phyloP scores from a whole-genome alignment of 257 asterid species.

The Plantago elongata region DNA sequence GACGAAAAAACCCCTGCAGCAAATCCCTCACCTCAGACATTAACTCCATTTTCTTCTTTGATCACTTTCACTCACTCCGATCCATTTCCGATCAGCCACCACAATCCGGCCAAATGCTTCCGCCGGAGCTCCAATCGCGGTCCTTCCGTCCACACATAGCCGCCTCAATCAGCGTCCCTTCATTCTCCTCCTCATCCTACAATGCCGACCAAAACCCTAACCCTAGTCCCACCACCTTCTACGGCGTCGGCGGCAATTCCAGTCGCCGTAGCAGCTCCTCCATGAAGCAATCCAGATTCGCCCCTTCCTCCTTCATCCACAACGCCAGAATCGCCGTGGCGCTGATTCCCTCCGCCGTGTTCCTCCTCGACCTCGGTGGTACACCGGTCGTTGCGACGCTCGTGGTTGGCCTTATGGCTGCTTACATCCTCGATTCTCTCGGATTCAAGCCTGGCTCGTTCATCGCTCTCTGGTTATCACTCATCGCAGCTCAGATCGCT shows the following conservation, averaged over 20 bases:
- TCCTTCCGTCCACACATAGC: slow-evolving; percentile 77
- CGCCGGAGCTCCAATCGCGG: slow-evolving; percentile 95
- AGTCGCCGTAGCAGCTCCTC: slow-evolving; percentile 36
- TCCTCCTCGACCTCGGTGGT: slow-evolving; percentile 97
- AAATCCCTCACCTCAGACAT: background rate
- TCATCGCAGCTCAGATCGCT: slow-evolving; percentile 69
- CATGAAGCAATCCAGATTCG: slow-evolving; percentile 53
- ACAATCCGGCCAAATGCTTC: slow-evolving; percentile 41
- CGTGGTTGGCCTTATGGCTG: slow-evolving; percentile 71
- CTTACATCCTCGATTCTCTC: slow-evolving; percentile 87
- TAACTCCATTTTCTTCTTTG: background rate
- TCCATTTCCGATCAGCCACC: background rate
- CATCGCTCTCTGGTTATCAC: slow-evolving; percentile 86
- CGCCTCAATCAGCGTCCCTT: slow-evolving; percentile 66
- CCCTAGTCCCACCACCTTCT: slow-evolving; percentile 39
- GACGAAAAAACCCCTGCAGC: no score
- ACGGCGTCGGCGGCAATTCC: slow-evolving; percentile 21
- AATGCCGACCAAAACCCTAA: slow-evolving; percentile 60
- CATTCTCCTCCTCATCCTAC: slow-evolving; percentile 51
- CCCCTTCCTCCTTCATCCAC: slow-evolving; percentile 64
- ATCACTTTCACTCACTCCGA: background rate
- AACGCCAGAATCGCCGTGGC: slow-evolving; percentile 77
- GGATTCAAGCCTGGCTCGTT: slow-evolving; percentile 83
- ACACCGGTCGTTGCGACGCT: slow-evolving; percentile 81
- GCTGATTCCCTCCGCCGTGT: slow-evolving; percentile 75